These are phyloP conservation scores for Apophysomyces variabilis DNA, from an alignment of 371 early-diverging fungal species.

Conservation along the genomic window DNA sequence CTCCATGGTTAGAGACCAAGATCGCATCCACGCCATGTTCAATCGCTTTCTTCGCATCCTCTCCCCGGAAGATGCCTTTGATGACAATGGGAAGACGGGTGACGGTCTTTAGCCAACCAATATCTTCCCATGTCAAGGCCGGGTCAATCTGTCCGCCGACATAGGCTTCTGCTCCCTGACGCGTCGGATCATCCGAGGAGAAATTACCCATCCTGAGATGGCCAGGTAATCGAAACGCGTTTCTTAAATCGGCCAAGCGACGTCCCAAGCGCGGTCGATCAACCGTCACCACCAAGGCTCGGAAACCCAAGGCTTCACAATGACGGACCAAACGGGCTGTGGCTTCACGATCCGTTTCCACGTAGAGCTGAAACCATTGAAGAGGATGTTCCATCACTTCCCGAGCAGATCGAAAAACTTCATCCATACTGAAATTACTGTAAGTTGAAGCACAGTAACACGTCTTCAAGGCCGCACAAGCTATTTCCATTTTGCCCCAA, in stretches of 20 bases:
- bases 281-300: slow-evolving; percentile 74
- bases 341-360: slow-evolving; percentile 62
- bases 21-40: slow-evolving; percentile 65
- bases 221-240: slow-evolving; percentile 17
- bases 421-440: slow-evolving; percentile 60
- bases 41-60: slow-evolving; percentile 73
- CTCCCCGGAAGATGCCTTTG: slow-evolving; percentile 73
- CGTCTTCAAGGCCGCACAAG: slow-evolving; percentile 32
- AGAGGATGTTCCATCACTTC: slow-evolving; percentile 18
- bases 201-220: slow-evolving; percentile 20
- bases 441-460: slow-evolving; percentile 54
- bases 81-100: slow-evolving; percentile 70
- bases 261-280: slow-evolving; percentile 76
- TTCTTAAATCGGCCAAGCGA: slow-evolving; percentile 59
- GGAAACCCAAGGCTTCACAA: slow-evolving; percentile 68
- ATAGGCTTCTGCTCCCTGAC: slow-evolving; percentile 21
- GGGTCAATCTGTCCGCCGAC: slow-evolving; percentile 29
- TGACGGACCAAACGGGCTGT: slow-evolving; percentile 58
- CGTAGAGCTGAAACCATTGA: slow-evolving; percentile 82
- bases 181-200: background rate
- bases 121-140: slow-evolving; percentile 70
- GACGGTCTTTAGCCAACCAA: slow-evolving; percentile 66
- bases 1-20: slow-evolving; percentile 82
- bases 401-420: slow-evolving; percentile 31
- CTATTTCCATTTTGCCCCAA: slow-evolving; percentile 1